Conservation (phyloP, 805 yeast species). For the Zygoascus bituminiphila region DNA sequence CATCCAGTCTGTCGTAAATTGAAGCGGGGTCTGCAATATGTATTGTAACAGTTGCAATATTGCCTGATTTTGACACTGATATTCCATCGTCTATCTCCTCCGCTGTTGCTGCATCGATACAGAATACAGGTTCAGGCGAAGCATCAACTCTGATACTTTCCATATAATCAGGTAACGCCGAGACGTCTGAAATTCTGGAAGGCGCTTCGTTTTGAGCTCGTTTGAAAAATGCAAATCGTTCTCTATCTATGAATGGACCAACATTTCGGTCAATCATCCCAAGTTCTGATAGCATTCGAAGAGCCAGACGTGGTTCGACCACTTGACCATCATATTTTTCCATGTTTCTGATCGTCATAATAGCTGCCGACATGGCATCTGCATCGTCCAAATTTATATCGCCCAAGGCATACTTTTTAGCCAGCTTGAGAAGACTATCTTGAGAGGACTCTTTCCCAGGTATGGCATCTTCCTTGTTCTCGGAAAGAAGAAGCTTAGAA, state of each 20-base stretch:
- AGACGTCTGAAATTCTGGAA: not conserved
- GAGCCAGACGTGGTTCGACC: constrained; percentile 6
- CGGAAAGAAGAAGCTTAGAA: not conserved
- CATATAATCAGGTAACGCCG: constrained; percentile 7
- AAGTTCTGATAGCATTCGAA: constrained; percentile 2
- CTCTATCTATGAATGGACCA: constrained; percentile 9
- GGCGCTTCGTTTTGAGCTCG: not conserved
- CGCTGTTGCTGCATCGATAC: constrained; percentile 75
- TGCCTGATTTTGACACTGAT: constrained; percentile 36
- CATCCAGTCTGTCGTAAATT: constrained; percentile 30
- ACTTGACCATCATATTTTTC: not conserved
- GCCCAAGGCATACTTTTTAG: constrained; percentile 16
- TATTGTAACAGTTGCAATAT: constrained; percentile 39
- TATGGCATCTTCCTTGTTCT: not conserved
- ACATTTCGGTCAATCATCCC: constrained; percentile 2
- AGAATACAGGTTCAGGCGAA: constrained; percentile 48
- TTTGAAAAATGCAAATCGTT: constrained; percentile 9
- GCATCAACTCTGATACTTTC: constrained; percentile 9
- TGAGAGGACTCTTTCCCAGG: not conserved
- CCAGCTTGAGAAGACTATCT: constrained; percentile 3
- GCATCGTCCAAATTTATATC: constrained; percentile 15
- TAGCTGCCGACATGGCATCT: constrained; percentile 12
- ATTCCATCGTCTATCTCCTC: constrained; percentile 94
- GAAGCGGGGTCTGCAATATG: constrained; percentile 90
- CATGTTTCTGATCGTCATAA: constrained; percentile 7